These are phyloP conservation scores for Fagus crenata DNA, from an alignment of 306 rosid genomes.

Conservation along the genomic window DNA sequence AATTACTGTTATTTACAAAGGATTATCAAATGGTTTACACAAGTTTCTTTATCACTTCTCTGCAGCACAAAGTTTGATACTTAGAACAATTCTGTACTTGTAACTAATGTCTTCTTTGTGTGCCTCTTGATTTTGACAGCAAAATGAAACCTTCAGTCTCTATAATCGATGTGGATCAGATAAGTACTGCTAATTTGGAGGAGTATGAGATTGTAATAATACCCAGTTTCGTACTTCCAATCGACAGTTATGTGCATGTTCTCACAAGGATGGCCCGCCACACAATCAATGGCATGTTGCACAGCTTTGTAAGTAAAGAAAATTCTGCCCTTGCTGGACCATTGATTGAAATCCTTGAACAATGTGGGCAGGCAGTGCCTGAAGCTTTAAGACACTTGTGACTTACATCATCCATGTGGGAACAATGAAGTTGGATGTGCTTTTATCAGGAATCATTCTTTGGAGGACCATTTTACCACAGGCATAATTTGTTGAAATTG, in stretches of 20 bases:
- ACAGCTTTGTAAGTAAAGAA: constrained; percentile 48
- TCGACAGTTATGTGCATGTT: constrained; percentile 43
- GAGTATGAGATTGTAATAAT: constrained; percentile 48
- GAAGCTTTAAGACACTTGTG: constrained; percentile 46
- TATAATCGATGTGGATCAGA: constrained; percentile 39
- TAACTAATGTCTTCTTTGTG: constrained; percentile 16
- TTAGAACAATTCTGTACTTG: background rate
- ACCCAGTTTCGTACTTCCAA: constrained; percentile 46
- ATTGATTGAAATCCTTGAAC: constrained; percentile 51
- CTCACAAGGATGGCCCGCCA: constrained; percentile 63
- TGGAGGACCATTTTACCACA: constrained; percentile 11
- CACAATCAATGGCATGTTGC: constrained; percentile 55
- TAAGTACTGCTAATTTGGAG: constrained; percentile 44
- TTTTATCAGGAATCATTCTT: constrained; percentile 7
- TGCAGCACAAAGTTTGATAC: background rate
- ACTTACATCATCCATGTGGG: constrained; percentile 30
- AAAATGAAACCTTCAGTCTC: constrained; percentile 34
- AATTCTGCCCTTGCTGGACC: constrained; percentile 47
- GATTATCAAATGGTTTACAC: background rate
- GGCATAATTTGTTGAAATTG: background rate
- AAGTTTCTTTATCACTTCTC: background rate
- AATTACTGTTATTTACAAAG: background rate
- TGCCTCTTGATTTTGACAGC: constrained; percentile 40
- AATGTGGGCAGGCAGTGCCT: constrained; percentile 66
- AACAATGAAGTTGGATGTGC: constrained; percentile 35